Percentiles rank a stretch among this genome's conserved stretches.
Conservation (phyloP, 345 rosid species). For the Erysimum cheiranthoides region DNA sequence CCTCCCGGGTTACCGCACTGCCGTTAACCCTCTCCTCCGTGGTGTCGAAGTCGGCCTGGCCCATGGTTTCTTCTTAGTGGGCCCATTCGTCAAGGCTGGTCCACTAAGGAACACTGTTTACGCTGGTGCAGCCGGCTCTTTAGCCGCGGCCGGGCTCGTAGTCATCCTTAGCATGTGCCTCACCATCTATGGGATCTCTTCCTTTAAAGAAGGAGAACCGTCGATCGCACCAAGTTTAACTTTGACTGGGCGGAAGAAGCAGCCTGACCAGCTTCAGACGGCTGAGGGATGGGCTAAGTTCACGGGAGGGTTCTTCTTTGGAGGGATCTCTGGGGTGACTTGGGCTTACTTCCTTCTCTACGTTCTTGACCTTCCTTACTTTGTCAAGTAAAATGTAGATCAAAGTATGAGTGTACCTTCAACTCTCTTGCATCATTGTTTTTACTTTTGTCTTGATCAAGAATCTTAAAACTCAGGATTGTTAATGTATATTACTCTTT, state of each 20-base stretch:
- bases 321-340: constrained; percentile 89
- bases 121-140: constrained; percentile 80
- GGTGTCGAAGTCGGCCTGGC: constrained; percentile 91
- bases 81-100: constrained; percentile 88
- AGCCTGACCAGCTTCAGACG: constrained; percentile 91
- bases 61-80: constrained; percentile 84
- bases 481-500: constrained; percentile 33
- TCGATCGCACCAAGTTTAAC: constrained; percentile 83
- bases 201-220: constrained; percentile 82
- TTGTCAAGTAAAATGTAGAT: constrained; percentile 59
- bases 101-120: constrained; percentile 85
- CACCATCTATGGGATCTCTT: constrained; percentile 83
- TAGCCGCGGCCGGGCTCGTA: constrained; percentile 88
- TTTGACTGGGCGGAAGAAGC: constrained; percentile 92
- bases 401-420: constrained; percentile 16
- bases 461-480: constrained; percentile 33
- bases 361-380: constrained; percentile 89
- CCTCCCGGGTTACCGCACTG: constrained; percentile 93
- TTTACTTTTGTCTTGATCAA: constrained; percentile 36
- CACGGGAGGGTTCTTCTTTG: constrained; percentile 92
- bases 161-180: constrained; percentile 86
- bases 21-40: constrained; percentile 90
- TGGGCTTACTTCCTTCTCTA: constrained; percentile 98
- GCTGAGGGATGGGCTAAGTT: constrained; percentile 96
- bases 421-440: constrained; percentile 30